These are phyloP conservation scores for Curvularia spicifera DNA, from an alignment of 2,329 filamentous ascomycete species.

Conservation along the genomic window DNA sequence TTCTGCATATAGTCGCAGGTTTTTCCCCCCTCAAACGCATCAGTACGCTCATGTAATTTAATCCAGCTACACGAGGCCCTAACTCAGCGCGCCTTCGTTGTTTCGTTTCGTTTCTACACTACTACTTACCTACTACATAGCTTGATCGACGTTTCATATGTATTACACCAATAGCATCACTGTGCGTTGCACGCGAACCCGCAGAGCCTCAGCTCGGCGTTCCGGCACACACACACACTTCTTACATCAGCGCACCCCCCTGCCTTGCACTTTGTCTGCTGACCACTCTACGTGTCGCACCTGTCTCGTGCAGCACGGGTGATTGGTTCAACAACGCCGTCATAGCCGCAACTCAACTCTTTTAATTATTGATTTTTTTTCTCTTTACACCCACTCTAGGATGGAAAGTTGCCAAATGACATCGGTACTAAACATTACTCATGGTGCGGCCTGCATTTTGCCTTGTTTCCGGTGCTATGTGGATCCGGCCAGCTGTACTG, in stretches of 20 bases:
- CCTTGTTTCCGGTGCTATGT: constrained; percentile 12
- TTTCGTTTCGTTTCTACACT: constrained; percentile 6
- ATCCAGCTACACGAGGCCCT: constrained; percentile 5
- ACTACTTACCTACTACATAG: neutral
- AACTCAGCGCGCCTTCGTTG: constrained; percentile 2
- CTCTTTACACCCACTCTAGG: neutral
- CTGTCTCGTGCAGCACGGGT: constrained; percentile 1
- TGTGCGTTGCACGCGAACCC: constrained; percentile 10
- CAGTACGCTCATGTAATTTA: constrained; percentile 20
- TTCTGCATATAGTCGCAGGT: constrained; percentile 12
- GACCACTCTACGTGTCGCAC: constrained; percentile 23
- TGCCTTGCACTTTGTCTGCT: constrained; percentile 16
- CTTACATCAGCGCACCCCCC: constrained; percentile 19
- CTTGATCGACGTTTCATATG: constrained; percentile 2
- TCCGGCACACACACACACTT: constrained; percentile 7
- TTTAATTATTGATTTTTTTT: neutral
- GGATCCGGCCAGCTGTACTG: constrained; percentile 7
- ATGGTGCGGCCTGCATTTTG: constrained; percentile 11
- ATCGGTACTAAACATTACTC: neutral
- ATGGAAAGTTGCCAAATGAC: too few relatives aligned
- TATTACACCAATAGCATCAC: constrained; percentile 4
- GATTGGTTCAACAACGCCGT: constrained; percentile 8
- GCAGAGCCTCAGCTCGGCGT: constrained; percentile 26
- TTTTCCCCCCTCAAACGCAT: constrained; percentile 12
- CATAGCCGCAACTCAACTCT: constrained; percentile 9